These are phyloP conservation scores for Fusarium staphyleae DNA, from an alignment of 2,329 filamentous ascomycete genomes.

Conservation along the genomic window DNA sequence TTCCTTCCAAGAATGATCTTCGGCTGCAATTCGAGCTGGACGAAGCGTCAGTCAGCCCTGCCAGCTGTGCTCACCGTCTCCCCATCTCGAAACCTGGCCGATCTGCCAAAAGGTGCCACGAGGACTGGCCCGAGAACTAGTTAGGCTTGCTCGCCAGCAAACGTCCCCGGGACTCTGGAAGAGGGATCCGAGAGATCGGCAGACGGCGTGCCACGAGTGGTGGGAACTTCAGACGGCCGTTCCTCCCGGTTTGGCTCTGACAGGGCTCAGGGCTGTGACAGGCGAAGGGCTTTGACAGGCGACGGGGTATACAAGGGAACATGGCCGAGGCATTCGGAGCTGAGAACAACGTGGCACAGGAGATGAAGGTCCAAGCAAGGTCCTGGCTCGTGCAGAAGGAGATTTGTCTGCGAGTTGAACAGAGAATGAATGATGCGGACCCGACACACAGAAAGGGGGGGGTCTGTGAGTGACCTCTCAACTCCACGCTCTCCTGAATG, in stretches of 20 bases:
- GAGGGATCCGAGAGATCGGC: conserved; percentile 40
- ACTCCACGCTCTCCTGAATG: conserved; percentile 17
- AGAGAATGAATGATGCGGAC: neutral
- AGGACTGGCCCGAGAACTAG: too few species aligned
- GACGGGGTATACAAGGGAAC: conserved; percentile 12
- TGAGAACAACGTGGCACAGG: conserved; percentile 29
- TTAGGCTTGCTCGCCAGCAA: conserved; percentile 20
- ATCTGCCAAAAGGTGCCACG: conserved; percentile 34
- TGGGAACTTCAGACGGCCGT: conserved; percentile 30
- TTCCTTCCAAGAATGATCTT: neutral
- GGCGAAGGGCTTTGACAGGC: neutral
- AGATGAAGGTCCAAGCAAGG: conserved; percentile 27
- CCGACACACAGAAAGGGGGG: conserved; percentile 27
- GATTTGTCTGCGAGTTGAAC: conserved; percentile 30
- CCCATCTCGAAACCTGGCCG: conserved; percentile 20
- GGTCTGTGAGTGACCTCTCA: conserved; percentile 4
- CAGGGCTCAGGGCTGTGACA: conserved; percentile 40
- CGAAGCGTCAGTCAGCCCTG: neutral
- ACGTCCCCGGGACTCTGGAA: conserved; percentile 31
- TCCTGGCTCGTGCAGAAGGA: conserved; percentile 32
- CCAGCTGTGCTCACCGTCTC: conserved; percentile 1
- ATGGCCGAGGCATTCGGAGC: conserved; percentile 5
- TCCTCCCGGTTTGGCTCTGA: conserved; percentile 35
- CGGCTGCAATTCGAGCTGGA: neutral
- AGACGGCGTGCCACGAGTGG: conserved; percentile 27